Evolutionary conservation across 345 rosid genomes (phyloP).

Genomic region (Ceriops zippeliana): DNA sequence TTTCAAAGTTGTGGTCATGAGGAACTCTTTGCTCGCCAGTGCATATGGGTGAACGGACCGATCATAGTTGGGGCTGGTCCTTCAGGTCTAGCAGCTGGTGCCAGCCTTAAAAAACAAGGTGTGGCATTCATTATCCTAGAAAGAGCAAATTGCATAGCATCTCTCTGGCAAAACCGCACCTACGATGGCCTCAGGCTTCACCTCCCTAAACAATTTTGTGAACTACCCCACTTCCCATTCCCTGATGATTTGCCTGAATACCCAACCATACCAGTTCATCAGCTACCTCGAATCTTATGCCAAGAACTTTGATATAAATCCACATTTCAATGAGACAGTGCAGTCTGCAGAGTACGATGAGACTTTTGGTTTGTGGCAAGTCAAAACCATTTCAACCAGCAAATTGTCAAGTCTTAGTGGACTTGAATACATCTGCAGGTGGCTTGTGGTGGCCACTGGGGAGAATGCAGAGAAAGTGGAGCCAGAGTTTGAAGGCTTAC

Average conservation of each 20-base stretch:
- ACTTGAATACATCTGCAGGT: constrained; percentile 69
- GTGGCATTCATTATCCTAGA: constrained; percentile 78
- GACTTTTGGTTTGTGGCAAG: constrained; percentile 65
- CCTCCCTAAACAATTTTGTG: constrained; percentile 81
- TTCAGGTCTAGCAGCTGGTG: constrained; percentile 68
- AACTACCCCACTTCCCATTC: constrained; percentile 57
- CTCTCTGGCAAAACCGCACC: constrained; percentile 80
- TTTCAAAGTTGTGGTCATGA: constrained; percentile 25
- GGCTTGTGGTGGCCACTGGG: constrained; percentile 88
- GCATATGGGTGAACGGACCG: constrained; percentile 85
- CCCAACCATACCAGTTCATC: constrained; percentile 72
- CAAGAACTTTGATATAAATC: constrained; percentile 50
- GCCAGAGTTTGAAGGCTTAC: constrained; percentile 71
- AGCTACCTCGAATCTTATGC: constrained; percentile 68
- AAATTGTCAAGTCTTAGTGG: constrained; percentile 31
- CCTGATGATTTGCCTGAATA: constrained; percentile 70
- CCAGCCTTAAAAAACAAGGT: constrained; percentile 60
- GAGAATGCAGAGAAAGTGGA: constrained; percentile 81
- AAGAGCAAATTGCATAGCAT: constrained; percentile 74
- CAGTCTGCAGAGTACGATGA: constrained; percentile 68
- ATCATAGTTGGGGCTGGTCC: constrained; percentile 91
- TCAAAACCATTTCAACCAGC: constrained; percentile 44
- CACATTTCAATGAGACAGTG: constrained; percentile 65
- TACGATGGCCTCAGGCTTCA: constrained; percentile 85
- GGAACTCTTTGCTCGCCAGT: constrained; percentile 40